Evolutionary conservation across 331 rosid genomes (phyloP).

Genomic region (Ulmus americana): DNA sequence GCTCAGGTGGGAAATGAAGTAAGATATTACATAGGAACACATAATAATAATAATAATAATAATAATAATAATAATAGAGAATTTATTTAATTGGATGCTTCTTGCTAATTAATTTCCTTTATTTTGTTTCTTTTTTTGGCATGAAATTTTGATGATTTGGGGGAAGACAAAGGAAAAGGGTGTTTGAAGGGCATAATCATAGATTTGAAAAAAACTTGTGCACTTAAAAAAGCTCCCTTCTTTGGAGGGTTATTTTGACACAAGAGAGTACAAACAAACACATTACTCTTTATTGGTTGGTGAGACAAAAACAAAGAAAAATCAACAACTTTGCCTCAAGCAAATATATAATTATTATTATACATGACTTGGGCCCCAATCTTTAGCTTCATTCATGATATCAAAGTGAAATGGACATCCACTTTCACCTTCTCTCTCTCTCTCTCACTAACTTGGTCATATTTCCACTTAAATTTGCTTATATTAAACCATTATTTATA

Average conservation of each 20-base stretch:
- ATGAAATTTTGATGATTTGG: constrained; percentile 20
- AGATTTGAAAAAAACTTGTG: constrained; percentile 39
- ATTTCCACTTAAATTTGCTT: constrained; percentile 24
- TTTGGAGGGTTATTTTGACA: constrained; percentile 38
- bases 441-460: constrained; percentile 16
- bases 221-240: constrained; percentile 30
- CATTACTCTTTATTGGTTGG: constrained; percentile 28
- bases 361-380: constrained; percentile 20
- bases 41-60: background rate
- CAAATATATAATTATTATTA: constrained; percentile 6
- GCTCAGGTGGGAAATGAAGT: constrained; percentile 15
- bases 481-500: background rate
- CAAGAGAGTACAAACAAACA: constrained; percentile 18
- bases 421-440: constrained; percentile 11
- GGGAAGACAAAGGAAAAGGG: constrained; percentile 19
- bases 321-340: constrained; percentile 20
- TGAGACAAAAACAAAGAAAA: constrained; percentile 28
- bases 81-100: constrained; percentile 22
- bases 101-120: background rate
- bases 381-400: constrained; percentile 8
- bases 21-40: constrained; percentile 24
- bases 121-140: constrained; percentile 15
- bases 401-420: constrained; percentile 26
- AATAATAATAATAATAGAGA: background rate
- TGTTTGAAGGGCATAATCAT: constrained; percentile 36